A percentile compares a stretch with the other conserved stretches of the same genome.
These are phyloP conservation scores for Thelephora ganbajun DNA, from an alignment of 768 basidiomycete species.

Conservation along the genomic window DNA sequence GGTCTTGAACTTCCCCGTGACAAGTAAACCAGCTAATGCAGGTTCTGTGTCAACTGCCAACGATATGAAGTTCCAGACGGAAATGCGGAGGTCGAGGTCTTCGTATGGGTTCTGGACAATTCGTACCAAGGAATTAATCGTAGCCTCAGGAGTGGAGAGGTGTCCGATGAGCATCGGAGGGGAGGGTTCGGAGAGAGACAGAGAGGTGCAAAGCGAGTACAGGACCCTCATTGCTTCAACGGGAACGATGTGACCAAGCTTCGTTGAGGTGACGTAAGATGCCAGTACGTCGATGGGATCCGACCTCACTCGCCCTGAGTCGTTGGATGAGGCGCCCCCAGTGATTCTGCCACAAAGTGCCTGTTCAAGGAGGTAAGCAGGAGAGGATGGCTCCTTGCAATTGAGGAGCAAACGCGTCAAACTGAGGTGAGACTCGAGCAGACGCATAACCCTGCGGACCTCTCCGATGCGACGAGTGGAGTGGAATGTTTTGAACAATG, in stretches of 20 bases:
- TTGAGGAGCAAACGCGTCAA: slow-evolving; percentile 51
- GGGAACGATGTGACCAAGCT: slow-evolving; percentile 45
- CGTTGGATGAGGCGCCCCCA: slow-evolving; percentile 29
- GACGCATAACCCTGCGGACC: slow-evolving; percentile 47
- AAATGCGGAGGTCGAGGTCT: slow-evolving; percentile 53
- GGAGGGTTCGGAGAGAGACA: slow-evolving; percentile 45
- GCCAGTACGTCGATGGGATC: slow-evolving; percentile 71
- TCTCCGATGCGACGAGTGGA: slow-evolving; percentile 55
- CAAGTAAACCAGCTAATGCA: slow-evolving; percentile 66
- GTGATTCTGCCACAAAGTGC: slow-evolving; percentile 50
- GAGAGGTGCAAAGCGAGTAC: slow-evolving; percentile 50
- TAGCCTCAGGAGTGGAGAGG: slow-evolving; percentile 62
- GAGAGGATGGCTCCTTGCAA: slow-evolving; percentile 35
- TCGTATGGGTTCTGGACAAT: slow-evolving; percentile 73
- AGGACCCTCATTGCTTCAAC: slow-evolving; percentile 54
- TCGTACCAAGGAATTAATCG: slow-evolving; percentile 49
- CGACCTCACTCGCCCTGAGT: slow-evolving; percentile 32
- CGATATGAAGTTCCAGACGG: slow-evolving; percentile 76
- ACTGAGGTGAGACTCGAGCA: slow-evolving; percentile 53
- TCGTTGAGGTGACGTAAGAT: slow-evolving; percentile 49
- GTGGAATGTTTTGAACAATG: slow-evolving; percentile 46
- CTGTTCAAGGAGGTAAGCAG: slow-evolving; percentile 49
- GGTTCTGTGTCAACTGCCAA: slow-evolving; percentile 79
- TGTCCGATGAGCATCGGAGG: slow-evolving; percentile 68
- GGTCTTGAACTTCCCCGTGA: slow-evolving; percentile 55